Percentiles rank a stretch among this genome's conserved stretches.
These are phyloP conservation scores for Acanthamoeba sp. DNA, from an alignment of 208 protist genomes.

Conservation along the genomic window DNA sequence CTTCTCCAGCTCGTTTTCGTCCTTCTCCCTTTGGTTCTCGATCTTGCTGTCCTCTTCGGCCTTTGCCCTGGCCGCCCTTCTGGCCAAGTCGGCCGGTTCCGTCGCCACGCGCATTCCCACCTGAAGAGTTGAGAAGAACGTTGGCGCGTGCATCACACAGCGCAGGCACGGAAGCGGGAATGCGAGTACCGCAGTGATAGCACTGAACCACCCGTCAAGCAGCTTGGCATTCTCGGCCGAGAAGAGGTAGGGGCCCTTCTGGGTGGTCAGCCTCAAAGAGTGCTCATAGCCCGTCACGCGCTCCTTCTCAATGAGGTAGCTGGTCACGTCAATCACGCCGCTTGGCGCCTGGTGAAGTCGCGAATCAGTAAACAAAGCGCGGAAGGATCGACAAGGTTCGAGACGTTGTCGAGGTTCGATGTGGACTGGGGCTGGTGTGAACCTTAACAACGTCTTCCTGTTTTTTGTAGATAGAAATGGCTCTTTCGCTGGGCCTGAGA, in stretches of 20 bases:
- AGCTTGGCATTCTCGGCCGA: neutral
- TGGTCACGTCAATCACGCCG: neutral
- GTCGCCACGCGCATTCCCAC: neutral
- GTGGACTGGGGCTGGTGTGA: too few species aligned
- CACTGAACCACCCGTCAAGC: neutral
- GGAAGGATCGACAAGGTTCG: neutral
- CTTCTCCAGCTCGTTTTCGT: neutral
- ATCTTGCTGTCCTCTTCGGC: neutral
- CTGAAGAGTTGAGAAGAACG: too few species aligned
- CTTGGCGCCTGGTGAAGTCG: neutral
- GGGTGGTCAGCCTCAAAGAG: neutral
- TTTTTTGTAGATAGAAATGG: conserved; percentile 3
- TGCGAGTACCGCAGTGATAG: neutral
- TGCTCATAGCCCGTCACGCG: neutral
- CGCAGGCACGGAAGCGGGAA: neutral
- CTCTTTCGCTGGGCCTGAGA: neutral
- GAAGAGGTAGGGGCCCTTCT: neutral
- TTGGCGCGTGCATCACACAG: too few species aligned
- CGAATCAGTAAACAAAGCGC: neutral
- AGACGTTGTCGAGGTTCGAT: too few species aligned
- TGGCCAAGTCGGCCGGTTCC: neutral
- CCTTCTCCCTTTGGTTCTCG: neutral
- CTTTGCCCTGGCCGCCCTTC: neutral
- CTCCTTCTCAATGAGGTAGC: conserved; percentile 29
- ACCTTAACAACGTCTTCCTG: conserved; percentile 2